Evolutionary conservation across 495 filamentous ascomycete species (phyloP).

Genomic region (Penicillium nucicola): DNA sequence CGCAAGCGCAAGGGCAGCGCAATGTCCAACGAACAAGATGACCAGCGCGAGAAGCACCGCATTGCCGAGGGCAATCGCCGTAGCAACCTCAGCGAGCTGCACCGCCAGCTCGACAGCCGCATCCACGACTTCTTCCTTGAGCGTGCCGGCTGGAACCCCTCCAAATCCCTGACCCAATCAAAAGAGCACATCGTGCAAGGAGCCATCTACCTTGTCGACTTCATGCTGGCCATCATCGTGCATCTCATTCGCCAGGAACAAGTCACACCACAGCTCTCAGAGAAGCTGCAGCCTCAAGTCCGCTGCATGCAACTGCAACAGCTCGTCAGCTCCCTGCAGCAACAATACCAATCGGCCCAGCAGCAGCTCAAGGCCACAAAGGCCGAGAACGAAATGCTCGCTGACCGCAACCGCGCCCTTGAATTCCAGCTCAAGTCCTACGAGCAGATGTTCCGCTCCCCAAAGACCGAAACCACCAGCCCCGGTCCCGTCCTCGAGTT

Average conservation of each 20-base stretch:
- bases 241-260: slow-evolving; percentile 41
- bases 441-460: slow-evolving; percentile 41
- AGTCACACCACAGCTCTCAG: slow-evolving; percentile 38
- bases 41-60: slow-evolving; percentile 46
- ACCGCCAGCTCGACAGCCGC: slow-evolving; percentile 40
- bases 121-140: slow-evolving; percentile 45
- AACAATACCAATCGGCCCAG: slow-evolving; percentile 38
- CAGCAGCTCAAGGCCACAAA: slow-evolving; percentile 37
- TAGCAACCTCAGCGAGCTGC: slow-evolving; percentile 42
- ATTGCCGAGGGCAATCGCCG: slow-evolving; percentile 46
- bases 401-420: slow-evolving; percentile 38
- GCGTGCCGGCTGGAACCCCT: slow-evolving; percentile 44
- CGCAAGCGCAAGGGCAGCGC: slow-evolving; percentile 46
- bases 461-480: slow-evolving; percentile 33
- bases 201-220: slow-evolving; percentile 43
- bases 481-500: slow-evolving; percentile 27
- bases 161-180: slow-evolving; percentile 43
- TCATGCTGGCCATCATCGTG: slow-evolving; percentile 40
- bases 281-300: slow-evolving; percentile 41
- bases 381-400: slow-evolving; percentile 37
- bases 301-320: slow-evolving; percentile 46
- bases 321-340: slow-evolving; percentile 34
- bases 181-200: slow-evolving; percentile 49
- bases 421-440: slow-evolving; percentile 43
- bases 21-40: slow-evolving; percentile 34